Conservation (phyloP, 768 basidiomycete species). For the Suillus ampliporus region DNA sequence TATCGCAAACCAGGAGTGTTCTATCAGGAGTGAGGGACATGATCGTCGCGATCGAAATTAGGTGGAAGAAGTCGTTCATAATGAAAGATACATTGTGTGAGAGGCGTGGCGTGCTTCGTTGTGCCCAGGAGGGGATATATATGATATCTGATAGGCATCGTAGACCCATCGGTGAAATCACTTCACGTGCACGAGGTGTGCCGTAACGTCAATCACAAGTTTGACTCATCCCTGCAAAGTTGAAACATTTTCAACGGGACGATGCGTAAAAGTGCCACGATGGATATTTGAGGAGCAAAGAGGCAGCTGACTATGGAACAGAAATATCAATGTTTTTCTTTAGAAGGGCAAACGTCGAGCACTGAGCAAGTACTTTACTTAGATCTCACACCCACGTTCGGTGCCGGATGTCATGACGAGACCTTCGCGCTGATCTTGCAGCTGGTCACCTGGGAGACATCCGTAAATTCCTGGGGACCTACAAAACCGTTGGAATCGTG, state of each 20-base stretch:
- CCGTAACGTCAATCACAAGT: background rate
- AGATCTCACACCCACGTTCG: conserved; percentile 6
- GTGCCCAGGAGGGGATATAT: background rate
- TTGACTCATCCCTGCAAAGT: background rate
- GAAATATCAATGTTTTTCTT: background rate
- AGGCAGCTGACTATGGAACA: background rate
- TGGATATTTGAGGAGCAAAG: background rate
- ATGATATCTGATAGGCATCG: background rate
- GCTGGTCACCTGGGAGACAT: conserved; percentile 1
- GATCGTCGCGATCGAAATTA: conserved; percentile 3
- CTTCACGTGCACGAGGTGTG: background rate
- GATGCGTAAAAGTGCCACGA: background rate
- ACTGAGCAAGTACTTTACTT: too few species aligned
- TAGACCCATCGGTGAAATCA: background rate
- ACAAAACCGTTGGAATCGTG: background rate
- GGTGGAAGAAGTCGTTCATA: background rate
- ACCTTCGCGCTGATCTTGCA: background rate
- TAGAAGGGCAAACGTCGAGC: background rate
- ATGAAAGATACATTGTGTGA: conserved; percentile 2
- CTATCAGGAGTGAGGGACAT: background rate
- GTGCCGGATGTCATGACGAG: background rate
- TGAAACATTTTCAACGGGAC: too few species aligned
- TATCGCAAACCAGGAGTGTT: background rate
- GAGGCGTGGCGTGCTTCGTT: conserved; percentile 6
- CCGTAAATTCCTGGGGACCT: background rate